Evolutionary conservation across 352 stramenopile species (phyloP), one percentile per base, ranked within the genome.

Genomic region (Globisporangium megalacanthum): DNA sequence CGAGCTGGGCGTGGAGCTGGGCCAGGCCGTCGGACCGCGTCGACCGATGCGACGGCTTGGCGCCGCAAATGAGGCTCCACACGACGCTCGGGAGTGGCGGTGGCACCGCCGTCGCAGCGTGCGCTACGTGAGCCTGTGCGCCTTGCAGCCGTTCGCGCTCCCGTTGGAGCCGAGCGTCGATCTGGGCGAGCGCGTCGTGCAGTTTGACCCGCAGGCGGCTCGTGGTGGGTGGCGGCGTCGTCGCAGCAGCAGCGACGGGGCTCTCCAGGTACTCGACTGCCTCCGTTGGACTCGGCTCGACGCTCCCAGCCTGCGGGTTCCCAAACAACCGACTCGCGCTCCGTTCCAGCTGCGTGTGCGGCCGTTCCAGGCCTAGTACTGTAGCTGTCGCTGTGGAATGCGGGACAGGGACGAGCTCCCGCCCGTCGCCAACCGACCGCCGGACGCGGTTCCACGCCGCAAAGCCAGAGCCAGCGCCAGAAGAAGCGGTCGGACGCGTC

Each of bases 31-130:
- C 84, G 4, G 66, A 74, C 53, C 74, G 64, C 41, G 69, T 59
- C 0, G 25, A 29, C 25, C 61, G 49, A 48, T 54, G 54, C 0
- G 59, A 62, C 13, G 70, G 74, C 19, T 67, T 55, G 9, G 70
- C 66, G 4, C 82, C 82, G 61, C 82, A 92, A 4, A 92, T 55
- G 53, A 89, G 58, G 56, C 65, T 75, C 82, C 82, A 89, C 69
- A 92, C 75, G 6, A 75, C 44, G 29, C 64, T 83, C 11, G 66
- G 35, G 7, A 13, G 35, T 13, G 6, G 35, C 35, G 35, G 35
- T 13, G 6, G 61, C 6, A 63, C 56, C 25, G 65, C 56, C 48
- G 68, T 75, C 1, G 25, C 37, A 25, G 25, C 29, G 33, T 83
- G 75, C 49, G 67, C 72, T 13, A 68, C 52, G 8, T 65, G 48